Percentiles rank a stretch among this genome's conserved stretches.
Conservation (phyloP, 2,329 filamentous ascomycete genomes). For the Pseudogymnoascus sp. region DNA sequence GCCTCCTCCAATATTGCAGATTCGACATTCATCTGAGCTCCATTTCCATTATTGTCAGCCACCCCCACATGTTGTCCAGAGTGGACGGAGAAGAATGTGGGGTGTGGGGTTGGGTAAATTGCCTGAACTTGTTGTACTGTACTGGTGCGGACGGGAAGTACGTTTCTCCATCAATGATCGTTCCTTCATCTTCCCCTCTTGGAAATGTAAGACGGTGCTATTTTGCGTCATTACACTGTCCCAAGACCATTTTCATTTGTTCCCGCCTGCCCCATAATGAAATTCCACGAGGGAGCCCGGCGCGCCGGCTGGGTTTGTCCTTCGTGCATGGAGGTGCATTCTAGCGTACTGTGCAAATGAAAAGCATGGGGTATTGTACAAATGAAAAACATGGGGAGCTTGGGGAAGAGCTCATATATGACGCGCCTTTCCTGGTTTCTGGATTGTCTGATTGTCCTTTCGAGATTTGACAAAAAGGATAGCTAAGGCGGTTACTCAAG, state of each 20-base stretch:
- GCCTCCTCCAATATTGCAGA: not conserved
- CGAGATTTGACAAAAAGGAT: not conserved
- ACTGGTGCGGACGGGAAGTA: not conserved
- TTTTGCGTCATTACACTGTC: not conserved
- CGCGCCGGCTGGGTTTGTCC: not conserved
- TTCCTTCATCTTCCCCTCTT: not conserved
- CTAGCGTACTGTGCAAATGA: not conserved
- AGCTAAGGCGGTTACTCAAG: not conserved
- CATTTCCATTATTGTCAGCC: not conserved
- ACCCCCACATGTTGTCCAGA: conserved; percentile 3
- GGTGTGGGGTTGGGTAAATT: conserved; percentile 1
- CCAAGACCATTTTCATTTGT: not conserved
- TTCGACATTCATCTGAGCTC: not conserved
- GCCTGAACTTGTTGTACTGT: not conserved
- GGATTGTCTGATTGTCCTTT: not conserved
- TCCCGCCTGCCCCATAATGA: not conserved
- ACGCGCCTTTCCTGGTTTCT: not conserved
- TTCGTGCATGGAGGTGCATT: not conserved
- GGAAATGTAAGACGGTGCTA: not conserved
- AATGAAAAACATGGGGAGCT: not conserved
- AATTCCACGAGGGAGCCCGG: not conserved
- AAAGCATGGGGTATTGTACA: not conserved
- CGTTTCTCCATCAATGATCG: conserved; percentile 7
- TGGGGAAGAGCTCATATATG: not conserved
- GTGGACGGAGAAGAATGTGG: not conserved